Conservation (phyloP, 2,329 filamentous ascomycete species). For the Talaromyces sp. region DNA sequence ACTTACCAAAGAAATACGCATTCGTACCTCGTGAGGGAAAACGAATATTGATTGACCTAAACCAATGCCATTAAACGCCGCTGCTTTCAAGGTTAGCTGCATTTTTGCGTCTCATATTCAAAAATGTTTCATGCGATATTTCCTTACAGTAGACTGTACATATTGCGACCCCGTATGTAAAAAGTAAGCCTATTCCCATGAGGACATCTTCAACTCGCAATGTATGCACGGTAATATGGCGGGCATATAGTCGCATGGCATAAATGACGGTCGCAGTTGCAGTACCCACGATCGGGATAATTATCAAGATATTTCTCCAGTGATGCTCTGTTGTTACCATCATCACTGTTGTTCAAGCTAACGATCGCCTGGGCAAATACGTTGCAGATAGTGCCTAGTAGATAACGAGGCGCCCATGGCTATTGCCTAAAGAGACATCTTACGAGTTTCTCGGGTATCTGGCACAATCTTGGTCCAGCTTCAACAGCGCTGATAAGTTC, state of each 20-base stretch:
- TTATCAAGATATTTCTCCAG: slow-evolving; percentile 19
- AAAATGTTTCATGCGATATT: too few relatives aligned
- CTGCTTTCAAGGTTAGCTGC: slow-evolving; percentile 3
- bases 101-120: too few relatives aligned
- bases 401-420: too few relatives aligned
- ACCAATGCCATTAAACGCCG: slow-evolving; percentile 16
- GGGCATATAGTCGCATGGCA: slow-evolving; percentile 18
- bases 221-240: slow-evolving; percentile 5
- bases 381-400: too few relatives aligned
- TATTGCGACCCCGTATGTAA: slow-evolving; percentile 18
- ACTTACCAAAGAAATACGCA: slow-evolving; percentile 11
- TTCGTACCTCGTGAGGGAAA: neutral
- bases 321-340: neutral
- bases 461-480: too few relatives aligned
- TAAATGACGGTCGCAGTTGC: slow-evolving; percentile 17
- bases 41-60: slow-evolving; percentile 4
- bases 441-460: too few relatives aligned
- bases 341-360: neutral
- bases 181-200: slow-evolving; percentile 19
- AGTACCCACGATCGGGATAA: slow-evolving; percentile 18
- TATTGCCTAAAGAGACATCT: too few relatives aligned
- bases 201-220: slow-evolving; percentile 18
- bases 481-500: too few relatives aligned
- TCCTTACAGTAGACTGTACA: slow-evolving; percentile 14
- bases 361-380: neutral